Evolutionary conservation across 2,329 filamentous ascomycete species (phyloP).

Genomic region (Verticillium nubilum): DNA sequence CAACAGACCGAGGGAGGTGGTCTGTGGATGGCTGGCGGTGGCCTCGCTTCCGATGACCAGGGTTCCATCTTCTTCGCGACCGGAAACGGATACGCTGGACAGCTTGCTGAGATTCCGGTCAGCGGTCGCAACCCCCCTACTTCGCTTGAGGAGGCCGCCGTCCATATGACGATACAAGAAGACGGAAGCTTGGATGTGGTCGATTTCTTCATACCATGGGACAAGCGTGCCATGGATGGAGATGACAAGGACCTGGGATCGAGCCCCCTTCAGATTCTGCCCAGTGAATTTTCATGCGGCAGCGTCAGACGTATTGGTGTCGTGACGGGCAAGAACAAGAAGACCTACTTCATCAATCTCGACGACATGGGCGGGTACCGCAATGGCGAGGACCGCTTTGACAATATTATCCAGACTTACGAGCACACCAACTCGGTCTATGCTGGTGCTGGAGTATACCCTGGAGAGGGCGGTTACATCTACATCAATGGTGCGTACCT

Average conservation of each 20-base stretch:
- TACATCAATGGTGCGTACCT: constrained; percentile 31
- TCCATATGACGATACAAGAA: constrained; percentile 33
- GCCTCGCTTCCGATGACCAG: constrained; percentile 30
- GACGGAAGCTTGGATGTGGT: constrained; percentile 36
- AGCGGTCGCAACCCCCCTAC: constrained; percentile 31
- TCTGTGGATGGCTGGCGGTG: constrained; percentile 36
- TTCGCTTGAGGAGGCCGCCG: constrained; percentile 38
- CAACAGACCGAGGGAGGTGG: constrained; percentile 32
- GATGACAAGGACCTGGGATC: constrained; percentile 46
- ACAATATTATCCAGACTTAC: constrained; percentile 39
- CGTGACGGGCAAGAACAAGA: constrained; percentile 45
- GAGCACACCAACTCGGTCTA: constrained; percentile 39
- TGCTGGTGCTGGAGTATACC: constrained; percentile 40
- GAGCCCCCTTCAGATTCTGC: constrained; percentile 36
- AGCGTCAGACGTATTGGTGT: constrained; percentile 41
- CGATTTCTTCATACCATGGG: constrained; percentile 51
- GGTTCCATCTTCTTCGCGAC: constrained; percentile 32
- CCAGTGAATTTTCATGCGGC: constrained; percentile 35
- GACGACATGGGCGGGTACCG: constrained; percentile 34
- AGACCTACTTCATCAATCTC: constrained; percentile 37
- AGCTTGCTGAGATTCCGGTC: constrained; percentile 29
- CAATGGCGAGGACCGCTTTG: constrained; percentile 27
- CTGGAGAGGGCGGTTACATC: constrained; percentile 41
- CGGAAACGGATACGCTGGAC: constrained; percentile 35
- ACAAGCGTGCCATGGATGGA: constrained; percentile 43